phyloP scores from a whole-genome alignment of 2,329 filamentous ascomycete genomes.

The Claviceps purpurea region DNA sequence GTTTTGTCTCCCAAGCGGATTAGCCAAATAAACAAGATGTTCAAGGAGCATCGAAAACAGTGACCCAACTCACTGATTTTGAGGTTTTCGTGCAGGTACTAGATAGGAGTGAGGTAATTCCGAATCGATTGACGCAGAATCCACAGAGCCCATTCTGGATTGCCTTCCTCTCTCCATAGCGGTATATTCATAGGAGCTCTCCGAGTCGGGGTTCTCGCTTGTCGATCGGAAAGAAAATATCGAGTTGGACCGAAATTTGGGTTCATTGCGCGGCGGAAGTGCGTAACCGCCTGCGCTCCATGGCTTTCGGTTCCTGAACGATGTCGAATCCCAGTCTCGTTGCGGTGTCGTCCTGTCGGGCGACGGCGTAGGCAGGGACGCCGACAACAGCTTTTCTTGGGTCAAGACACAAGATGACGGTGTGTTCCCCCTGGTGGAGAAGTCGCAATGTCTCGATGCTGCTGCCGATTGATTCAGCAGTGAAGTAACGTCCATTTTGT shows the following conservation, averaged over 20 bases:
- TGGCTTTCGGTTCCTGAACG: conserved; percentile 25
- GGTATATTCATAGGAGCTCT: conserved; percentile 10
- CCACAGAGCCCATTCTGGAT: conserved; percentile 19
- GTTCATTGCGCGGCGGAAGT: conserved; percentile 27
- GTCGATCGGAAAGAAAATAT: conserved; percentile 12
- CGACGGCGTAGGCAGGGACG: conserved; percentile 20
- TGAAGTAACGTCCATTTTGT: conserved; percentile 27
- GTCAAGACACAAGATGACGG: conserved; percentile 2
- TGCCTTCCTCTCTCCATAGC: conserved; percentile 11
- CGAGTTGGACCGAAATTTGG: conserved; percentile 17
- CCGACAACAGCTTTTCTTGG: conserved; percentile 3
- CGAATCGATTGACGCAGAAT: conserved; percentile 11
- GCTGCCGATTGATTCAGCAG: conserved; percentile 24
- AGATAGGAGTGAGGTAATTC: conserved; percentile 1
- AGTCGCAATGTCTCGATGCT: conserved; percentile 2
- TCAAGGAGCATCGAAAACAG: background rate
- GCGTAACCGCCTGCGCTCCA: conserved; percentile 40
- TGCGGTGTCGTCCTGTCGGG: conserved; percentile 17
- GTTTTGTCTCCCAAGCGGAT: background rate
- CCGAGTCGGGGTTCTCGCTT: conserved; percentile 12
- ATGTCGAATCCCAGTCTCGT: conserved; percentile 10
- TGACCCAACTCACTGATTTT: conserved; percentile 3
- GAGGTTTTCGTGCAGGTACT: background rate
- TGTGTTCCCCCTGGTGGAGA: conserved; percentile 6
- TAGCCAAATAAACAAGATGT: background rate